Evolutionary conservation across 2,329 filamentous ascomycete genomes (phyloP), one percentile per base, ranked within the genome.

Genomic region (Fusarium cyanostomum): DNA sequence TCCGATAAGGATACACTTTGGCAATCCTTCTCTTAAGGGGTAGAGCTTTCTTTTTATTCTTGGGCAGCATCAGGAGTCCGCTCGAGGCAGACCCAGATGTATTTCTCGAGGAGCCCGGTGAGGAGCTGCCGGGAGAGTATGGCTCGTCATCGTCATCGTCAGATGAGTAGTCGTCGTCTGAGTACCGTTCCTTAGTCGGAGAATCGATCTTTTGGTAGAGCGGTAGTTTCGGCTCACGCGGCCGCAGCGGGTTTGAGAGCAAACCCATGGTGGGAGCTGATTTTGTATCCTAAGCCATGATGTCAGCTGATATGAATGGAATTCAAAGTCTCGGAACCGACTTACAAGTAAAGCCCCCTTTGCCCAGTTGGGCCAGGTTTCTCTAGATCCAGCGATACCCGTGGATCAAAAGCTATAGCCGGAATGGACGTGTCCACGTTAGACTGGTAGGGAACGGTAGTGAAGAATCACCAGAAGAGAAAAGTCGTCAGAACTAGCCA

Each of bases 91-190:
- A 79, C 13, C 78, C 79, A 2, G 82, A 83, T 15, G 77, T 80
- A 37, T 81, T 79, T 54, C 87, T 83, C 7, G 89, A 91, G 62
- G 82, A 82, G 56, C 56, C 81, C 75, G 68, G 81, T 78, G 50
- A 81, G 72, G 44, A 67, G 42, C 51, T 84, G 78, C 33, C 80
- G 75, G 52, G 79, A 71, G 61, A 79, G 72, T 63, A 80, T 73
- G 51, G 77, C n/a, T 78, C 71, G 5, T 78, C 78, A 44, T 81
- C 78, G 28, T 81, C 78, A 24, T 81, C 78, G 45, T 81, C 78
- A 50, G 81, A 81, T 8, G 79, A 79, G 33, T 80, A 79, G 52
- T 81, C 78, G 16, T 82, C 79, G 55, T 84, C 80, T 60, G 84
- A 85, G 52, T 77, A 79, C 56, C 80, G 80, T 55, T 86, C 84